A percentile compares a stretch with the other conserved stretches of the same genome.
phyloP scores from a whole-genome alignment of 495 filamentous ascomycete species.

The Cercophora newfieldiana region DNA sequence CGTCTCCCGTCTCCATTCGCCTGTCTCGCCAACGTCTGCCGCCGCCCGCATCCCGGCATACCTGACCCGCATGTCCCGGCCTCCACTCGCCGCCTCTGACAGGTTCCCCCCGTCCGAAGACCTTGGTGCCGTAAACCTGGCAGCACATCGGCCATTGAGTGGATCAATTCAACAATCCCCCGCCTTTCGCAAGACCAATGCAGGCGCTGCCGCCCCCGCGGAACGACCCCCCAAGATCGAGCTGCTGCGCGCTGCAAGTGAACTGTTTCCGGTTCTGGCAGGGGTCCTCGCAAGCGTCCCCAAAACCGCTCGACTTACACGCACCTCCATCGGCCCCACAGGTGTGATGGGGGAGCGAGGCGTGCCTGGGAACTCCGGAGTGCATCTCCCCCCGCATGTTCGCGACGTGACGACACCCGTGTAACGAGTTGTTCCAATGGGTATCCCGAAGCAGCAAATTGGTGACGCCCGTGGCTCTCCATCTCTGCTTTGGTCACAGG shows the following conservation, averaged over 20 bases:
- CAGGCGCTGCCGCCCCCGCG: constrained; percentile 13
- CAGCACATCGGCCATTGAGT: background rate
- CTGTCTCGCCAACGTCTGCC: constrained; percentile 16
- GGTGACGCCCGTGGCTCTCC: background rate
- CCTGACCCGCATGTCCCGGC: constrained; percentile 13
- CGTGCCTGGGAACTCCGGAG: constrained; percentile 8
- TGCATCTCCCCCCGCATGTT: constrained; percentile 16
- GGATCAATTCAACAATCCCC: constrained; percentile 1
- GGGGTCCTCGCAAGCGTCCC: background rate
- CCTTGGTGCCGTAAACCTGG: background rate
- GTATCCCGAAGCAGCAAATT: background rate
- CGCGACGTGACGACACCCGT: constrained; percentile 11
- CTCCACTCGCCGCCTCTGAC: constrained; percentile 7
- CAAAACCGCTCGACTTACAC: constrained; percentile 3
- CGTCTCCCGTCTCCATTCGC: constrained; percentile 3
- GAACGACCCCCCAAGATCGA: constrained; percentile 15
- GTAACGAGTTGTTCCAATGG: constrained; percentile 14
- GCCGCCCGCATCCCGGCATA: constrained; percentile 18
- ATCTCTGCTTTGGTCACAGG: constrained; percentile 4
- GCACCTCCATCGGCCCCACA: constrained; percentile 13
- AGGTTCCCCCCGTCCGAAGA: constrained; percentile 14
- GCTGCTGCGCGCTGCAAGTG: constrained; percentile 3
- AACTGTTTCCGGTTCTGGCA: background rate
- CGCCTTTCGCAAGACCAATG: constrained; percentile 8
- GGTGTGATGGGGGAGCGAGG: constrained; percentile 2